Base-by-base conservation (phyloP, 345 rosid genomes). In the Eucalyptus lansdowneana region DNA sequence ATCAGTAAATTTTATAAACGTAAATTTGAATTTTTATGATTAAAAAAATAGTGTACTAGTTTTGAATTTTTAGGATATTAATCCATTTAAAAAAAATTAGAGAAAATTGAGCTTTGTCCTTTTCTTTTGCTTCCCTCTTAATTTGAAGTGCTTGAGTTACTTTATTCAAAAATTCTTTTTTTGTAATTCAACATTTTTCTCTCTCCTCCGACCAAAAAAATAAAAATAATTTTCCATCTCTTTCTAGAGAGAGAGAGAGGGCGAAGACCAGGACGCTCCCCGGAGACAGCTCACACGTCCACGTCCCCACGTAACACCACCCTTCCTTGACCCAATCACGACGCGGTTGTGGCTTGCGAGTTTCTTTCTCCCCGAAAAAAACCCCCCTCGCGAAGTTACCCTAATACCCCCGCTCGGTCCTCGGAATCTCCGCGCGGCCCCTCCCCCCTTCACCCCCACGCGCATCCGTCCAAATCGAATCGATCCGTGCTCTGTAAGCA, bases 11-110 rank as follows among this genome's bases (percentile, higher is more conserved):
- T n/a, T n/a, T n/a, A n/a, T n/a, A n/a, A n/a, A n/a, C n/a, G n/a
- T n/a, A n/a, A n/a, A n/a, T n/a, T n/a, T n/a, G n/a, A n/a, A n/a
- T n/a, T n/a, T n/a, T n/a, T n/a, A n/a, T n/a, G n/a, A n/a, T n/a
- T n/a, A n/a, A n/a, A n/a, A n/a, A n/a, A n/a, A n/a, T n/a, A n/a
- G n/a, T n/a, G n/a, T n/a, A n/a, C n/a, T n/a, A n/a, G n/a, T n/a
- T n/a, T n/a, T n/a, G n/a, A n/a, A n/a, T n/a, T n/a, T n/a, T 47
- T 45, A 45, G 1, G 2, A 0, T 49, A 49, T 49, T 49, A 49
- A 49, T 1, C 50, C 5, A n/a, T 49, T 13, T 0, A 50, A 50
- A 50, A 50, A 50, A 50, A 49, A n/a, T 0, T 0, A 49, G 11
- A 15, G 54, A 51, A 17, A 24, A 56, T 16, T 50, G 6, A 50